These are phyloP conservation scores for Aquanectria penicillioides DNA, from an alignment of 2,329 filamentous ascomycete species.

Conservation along the genomic window DNA sequence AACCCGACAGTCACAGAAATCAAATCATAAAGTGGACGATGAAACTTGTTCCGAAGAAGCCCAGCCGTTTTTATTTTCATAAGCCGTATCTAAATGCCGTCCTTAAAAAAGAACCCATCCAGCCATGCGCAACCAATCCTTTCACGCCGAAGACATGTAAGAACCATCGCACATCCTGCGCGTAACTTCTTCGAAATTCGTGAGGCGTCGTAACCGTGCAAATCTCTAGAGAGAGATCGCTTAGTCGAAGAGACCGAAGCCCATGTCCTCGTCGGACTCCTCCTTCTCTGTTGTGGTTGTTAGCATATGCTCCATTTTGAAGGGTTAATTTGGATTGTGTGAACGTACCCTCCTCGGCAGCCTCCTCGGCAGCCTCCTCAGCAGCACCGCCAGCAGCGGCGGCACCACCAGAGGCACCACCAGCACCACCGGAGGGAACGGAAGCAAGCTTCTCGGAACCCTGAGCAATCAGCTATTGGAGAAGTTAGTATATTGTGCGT, in stretches of 20 bases:
- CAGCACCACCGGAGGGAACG: constrained; percentile 91
- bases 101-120: constrained; percentile 42
- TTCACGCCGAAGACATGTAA: constrained; percentile 45
- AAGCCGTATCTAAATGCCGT: constrained; percentile 42
- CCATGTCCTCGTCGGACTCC: constrained; percentile 80
- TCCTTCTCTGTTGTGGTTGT: constrained; percentile 43
- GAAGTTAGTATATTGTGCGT: constrained; percentile 30
- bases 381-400: constrained; percentile 75
- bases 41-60: constrained; percentile 41
- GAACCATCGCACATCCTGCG: constrained; percentile 45
- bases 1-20: background rate
- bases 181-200: constrained; percentile 48
- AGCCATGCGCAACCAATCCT: constrained; percentile 46
- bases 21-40: too few relatives aligned
- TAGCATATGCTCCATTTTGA: constrained; percentile 7
- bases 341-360: constrained; percentile 70
- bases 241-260: constrained; percentile 82
- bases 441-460: constrained; percentile 95
- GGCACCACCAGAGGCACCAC: constrained; percentile 74
- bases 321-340: background rate
- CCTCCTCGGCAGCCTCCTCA: constrained; percentile 77
- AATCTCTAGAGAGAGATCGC: constrained; percentile 45
- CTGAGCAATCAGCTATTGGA: constrained; percentile 82
- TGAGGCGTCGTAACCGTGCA: constrained; percentile 45
- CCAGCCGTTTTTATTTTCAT: constrained; percentile 44